phyloP scores from a whole-genome alignment of 2,329 filamentous ascomycete species.

The Hypoxylon sp. region DNA sequence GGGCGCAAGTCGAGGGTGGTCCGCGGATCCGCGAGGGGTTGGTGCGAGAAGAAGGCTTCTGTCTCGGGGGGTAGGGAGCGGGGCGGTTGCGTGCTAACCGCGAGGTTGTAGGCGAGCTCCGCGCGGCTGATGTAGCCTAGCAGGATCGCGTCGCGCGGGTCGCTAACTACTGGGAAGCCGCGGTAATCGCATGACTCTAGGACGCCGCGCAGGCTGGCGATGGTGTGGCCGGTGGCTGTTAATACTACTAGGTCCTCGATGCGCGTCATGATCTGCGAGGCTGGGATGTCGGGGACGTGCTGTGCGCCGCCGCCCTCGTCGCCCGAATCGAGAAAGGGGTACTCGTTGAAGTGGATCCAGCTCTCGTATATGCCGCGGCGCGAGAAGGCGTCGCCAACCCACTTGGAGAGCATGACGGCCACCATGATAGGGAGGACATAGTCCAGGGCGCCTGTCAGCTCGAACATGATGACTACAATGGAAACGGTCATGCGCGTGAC shows the following conservation, averaged over 20 bases:
- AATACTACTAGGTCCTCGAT: conserved; percentile 92
- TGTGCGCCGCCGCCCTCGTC: conserved; percentile 71
- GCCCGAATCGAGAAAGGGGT: conserved; percentile 93
- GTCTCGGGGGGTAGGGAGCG: conserved; percentile 77
- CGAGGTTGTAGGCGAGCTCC: conserved; percentile 87
- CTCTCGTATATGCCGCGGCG: conserved; percentile 95
- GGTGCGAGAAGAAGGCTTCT: conserved; percentile 87
- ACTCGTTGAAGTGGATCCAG: conserved; percentile 97
- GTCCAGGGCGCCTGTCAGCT: conserved; percentile 93
- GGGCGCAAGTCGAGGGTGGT: conserved; percentile 88
- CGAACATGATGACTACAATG: conserved; percentile 99
- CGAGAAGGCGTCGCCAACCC: conserved; percentile 96
- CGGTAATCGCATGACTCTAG: conserved; percentile 83
- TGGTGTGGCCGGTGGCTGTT: conserved; percentile 88
- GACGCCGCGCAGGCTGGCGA: conserved; percentile 78
- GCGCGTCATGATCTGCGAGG: conserved; percentile 91
- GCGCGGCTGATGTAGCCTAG: conserved; percentile 95
- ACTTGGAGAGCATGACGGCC: conserved; percentile 97
- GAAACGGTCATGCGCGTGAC: conserved; percentile 97
- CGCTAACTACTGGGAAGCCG: conserved; percentile 91
- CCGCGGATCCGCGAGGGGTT: conserved; percentile 82
- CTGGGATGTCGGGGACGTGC: conserved; percentile 82
- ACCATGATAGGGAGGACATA: conserved; percentile 99
- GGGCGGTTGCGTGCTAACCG: conserved; percentile 69
- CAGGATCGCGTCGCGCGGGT: conserved; percentile 81